Evolutionary conservation across 441 rosid genomes (phyloP).

Genomic region (Pelargonium cotyledonis): DNA sequence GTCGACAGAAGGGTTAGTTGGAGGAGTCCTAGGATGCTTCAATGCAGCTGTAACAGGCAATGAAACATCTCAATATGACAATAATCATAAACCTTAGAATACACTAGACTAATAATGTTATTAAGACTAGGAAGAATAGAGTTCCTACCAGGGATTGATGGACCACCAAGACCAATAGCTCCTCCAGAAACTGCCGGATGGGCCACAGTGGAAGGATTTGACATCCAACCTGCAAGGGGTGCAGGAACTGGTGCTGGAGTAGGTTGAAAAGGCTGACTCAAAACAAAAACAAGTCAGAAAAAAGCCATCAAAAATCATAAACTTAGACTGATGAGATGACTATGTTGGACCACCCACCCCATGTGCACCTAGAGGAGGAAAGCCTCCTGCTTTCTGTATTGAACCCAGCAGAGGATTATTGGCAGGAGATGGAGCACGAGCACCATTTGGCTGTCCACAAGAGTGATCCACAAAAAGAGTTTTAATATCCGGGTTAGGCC

Average conservation of each 20-base stretch:
- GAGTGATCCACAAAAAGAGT: slow-evolving; percentile 72
- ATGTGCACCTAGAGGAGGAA: slow-evolving; percentile 55
- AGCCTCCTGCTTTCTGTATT: slow-evolving; percentile 54
- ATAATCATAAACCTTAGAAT: not conserved
- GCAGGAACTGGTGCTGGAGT: slow-evolving; percentile 57
- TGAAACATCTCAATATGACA: slow-evolving; percentile 37
- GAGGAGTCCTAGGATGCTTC: slow-evolving; percentile 67
- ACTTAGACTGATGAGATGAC: slow-evolving; percentile 27
- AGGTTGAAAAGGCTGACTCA: slow-evolving; percentile 75
- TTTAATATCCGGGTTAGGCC: slow-evolving; percentile 75
- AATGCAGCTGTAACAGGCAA: slow-evolving; percentile 35
- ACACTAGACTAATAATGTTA: not conserved
- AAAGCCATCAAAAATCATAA: slow-evolving; percentile 9
- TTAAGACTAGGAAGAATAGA: slow-evolving; percentile 6
- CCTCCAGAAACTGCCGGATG: slow-evolving; percentile 65
- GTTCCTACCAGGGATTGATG: slow-evolving; percentile 50
- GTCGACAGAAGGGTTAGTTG: slow-evolving; percentile 51
- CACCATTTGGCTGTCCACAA: slow-evolving; percentile 68
- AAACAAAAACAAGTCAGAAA: slow-evolving; percentile 13
- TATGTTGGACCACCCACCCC: slow-evolving; percentile 46
- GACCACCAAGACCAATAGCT: slow-evolving; percentile 47
- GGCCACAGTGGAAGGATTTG: slow-evolving; percentile 56
- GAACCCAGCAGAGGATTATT: slow-evolving; percentile 61
- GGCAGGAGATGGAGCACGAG: slow-evolving; percentile 69
- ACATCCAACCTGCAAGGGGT: slow-evolving; percentile 81